Percentiles rank a stretch among this genome's conserved stretches.
Conservation (phyloP, 345 rosid species). For the Camelina neglecta region DNA sequence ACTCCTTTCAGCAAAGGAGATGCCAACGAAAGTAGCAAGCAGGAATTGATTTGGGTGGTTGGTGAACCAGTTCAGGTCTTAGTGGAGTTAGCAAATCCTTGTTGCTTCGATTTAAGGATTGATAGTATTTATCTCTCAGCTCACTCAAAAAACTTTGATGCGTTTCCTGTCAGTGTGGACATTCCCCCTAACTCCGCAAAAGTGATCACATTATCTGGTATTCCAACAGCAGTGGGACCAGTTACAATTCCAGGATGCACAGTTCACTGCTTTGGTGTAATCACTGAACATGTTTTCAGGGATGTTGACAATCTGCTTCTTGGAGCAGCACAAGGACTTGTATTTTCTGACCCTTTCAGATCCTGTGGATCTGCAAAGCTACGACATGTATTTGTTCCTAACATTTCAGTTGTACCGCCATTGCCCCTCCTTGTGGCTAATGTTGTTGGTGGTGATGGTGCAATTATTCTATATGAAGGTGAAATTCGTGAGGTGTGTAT, state of each 20-base stretch:
- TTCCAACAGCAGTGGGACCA: slow-evolving; percentile 83
- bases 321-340: slow-evolving; percentile 99
- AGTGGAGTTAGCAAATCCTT: slow-evolving; percentile 99
- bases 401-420: slow-evolving; percentile 76
- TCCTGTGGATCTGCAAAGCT: slow-evolving; percentile 90
- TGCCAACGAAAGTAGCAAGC: slow-evolving; percentile 72
- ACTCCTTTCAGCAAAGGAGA: slow-evolving; percentile 98
- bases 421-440: slow-evolving; percentile 85
- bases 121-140: slow-evolving; percentile 93
- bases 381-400: slow-evolving; percentile 77
- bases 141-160: slow-evolving; percentile 89
- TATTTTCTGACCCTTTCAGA: slow-evolving; percentile 96
- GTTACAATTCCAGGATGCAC: slow-evolving; percentile 88
- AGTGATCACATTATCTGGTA: slow-evolving; percentile 92
- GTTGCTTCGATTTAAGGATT: slow-evolving; percentile 89
- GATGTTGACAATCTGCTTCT: slow-evolving; percentile 97
- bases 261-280: slow-evolving; percentile 95
- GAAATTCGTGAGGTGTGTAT: slow-evolving; percentile 85
- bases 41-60: slow-evolving; percentile 89
- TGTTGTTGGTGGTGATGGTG: slow-evolving; percentile 92
- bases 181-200: slow-evolving; percentile 96
- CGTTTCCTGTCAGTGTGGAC: slow-evolving; percentile 88
- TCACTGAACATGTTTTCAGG: slow-evolving; percentile 88
- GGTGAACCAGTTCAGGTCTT: slow-evolving; percentile 98
- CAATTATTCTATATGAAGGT: slow-evolving; percentile 91